Base-by-base conservation (phyloP, 2,329 filamentous ascomycete genomes). In the Cercospora zeae-maydis region DNA sequence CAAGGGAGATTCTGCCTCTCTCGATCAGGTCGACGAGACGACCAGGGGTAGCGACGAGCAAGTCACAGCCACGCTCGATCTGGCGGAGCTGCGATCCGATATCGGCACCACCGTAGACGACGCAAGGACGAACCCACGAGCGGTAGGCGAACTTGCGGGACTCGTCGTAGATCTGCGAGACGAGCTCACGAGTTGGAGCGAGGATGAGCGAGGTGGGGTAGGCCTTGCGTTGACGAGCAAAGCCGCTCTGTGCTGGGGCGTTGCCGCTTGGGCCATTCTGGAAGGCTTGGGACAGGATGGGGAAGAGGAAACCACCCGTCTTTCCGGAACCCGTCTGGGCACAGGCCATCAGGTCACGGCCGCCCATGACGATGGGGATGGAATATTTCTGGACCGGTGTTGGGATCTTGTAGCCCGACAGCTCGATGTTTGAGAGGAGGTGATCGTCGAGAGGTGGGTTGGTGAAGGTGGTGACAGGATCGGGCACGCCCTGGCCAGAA, bases 301-400 rank as follows among this genome's bases (percentile, higher is more conserved):
- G 95, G 84, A 99, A 99, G 68, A 99, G 83, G 87, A 99, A 99
- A 84, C 95, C 95, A 83, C 95, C 95, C 78, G 95, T 99, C 87
- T 99, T 99, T 85, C 95, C 95, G 75, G 95, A 99, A 88, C 93
- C 95, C 72, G 95, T 99, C 85, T 99, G 95, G 74, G 95, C 95
- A 84, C 95, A 99, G 79, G 95, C 95, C 95, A 99, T 99, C 77
- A 99, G 84, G 80, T 99, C 95, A 81, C 95, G 92, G 68, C 95
- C 95, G 72, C 88, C 89, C 91, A 96, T 96, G 76, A 99, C 95
- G 74, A 99, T 99, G 70, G 95, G 95, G 62, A 99, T 96, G 3
- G 95, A 98, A 84, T 99, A 98, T 80, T 99, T 99, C 82, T 99
- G 95, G 58, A 99, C 95, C 27, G 95, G 95, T 1, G 95, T 99